Evolutionary conservation across 2,329 filamentous ascomycete genomes (phyloP), one percentile per base, ranked within the genome.

Genomic region (Massarina eburnea): DNA sequence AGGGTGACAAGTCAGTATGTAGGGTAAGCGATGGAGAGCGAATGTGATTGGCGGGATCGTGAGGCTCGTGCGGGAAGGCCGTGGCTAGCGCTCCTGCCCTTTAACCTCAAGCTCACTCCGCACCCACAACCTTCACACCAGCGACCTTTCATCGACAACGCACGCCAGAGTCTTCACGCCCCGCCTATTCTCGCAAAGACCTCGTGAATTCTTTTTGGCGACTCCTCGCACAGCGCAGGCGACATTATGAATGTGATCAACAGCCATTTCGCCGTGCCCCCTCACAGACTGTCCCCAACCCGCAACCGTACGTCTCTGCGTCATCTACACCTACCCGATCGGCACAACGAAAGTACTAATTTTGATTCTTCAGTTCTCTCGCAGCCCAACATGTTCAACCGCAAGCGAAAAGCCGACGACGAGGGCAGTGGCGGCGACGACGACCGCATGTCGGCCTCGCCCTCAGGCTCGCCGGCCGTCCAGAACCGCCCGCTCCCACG

Each of bases 361-460:
- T 9, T 7, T 8, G 32, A 35, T 20, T 26, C 29, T 43, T 8
- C 54, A 69, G 66, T 68, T 45, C 59, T 61, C 39, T 70, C 61
- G 61, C 67, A 56, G 66, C 71, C 60, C 62, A 64, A 56, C 59
- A 77, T 77, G 75, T 69, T 72, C 34, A 65, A 71, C 62, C 77
- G 82, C 57, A 97, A 97, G 79, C 86, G 94, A 73, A 97, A 97
- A 79, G 91, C 89, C 63, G 89, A 92, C 45, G 82, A 84, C 58
- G 83, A 85, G 61, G 59, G 74, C 59, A 72, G 73, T 52, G 67
- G 59, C 54, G 81, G 83, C 58, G 70, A 80, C 53, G 85, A 86
- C 66, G 88, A 91, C 67, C 89, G 91, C 65, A 96, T 97, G 89
- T 90, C 87, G 48, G 85, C 92, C 61, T 96, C 92, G 29, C 91